Percentiles rank a stretch among this genome's conserved stretches.
Conservation (phyloP, 2,329 filamentous ascomycete species). For the Acrodontium crateriforme region DNA sequence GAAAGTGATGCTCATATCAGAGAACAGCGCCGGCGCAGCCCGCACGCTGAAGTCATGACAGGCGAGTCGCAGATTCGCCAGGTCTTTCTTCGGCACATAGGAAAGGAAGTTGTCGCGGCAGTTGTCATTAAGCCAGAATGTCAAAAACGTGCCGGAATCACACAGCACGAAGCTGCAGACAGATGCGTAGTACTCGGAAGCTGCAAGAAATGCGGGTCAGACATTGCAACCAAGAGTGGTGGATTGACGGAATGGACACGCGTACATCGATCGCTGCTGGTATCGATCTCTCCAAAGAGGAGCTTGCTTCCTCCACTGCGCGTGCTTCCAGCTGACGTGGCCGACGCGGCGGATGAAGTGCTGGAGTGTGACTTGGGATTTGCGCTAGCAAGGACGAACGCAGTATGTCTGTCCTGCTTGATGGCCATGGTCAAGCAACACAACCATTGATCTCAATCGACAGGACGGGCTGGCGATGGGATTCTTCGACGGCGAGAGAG, state of each 20-base stretch:
- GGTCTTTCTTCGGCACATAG: constrained; percentile 27
- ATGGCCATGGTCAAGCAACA: constrained; percentile 11
- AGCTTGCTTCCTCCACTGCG: constrained; percentile 25
- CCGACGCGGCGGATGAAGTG: constrained; percentile 18
- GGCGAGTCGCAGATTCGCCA: constrained; percentile 44
- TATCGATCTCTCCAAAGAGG: constrained; percentile 38
- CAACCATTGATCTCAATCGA: constrained; percentile 10
- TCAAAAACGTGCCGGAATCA: constrained; percentile 34
- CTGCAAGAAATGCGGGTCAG: constrained; percentile 16
- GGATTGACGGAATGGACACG: constrained; percentile 1
- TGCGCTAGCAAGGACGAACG: constrained; percentile 5
- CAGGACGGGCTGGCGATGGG: constrained; percentile 4
- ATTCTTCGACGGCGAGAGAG: not conserved
- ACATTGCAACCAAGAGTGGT: constrained; percentile 5
- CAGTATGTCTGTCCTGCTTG: constrained; percentile 14
- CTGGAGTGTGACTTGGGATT: constrained; percentile 14
- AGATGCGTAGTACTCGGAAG: constrained; percentile 31
- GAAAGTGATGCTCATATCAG: constrained; percentile 56
- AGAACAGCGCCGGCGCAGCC: constrained; percentile 56
- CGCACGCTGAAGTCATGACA: constrained; percentile 58
- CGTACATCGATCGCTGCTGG: constrained; percentile 27
- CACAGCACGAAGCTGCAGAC: constrained; percentile 37
- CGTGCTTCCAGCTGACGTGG: constrained; percentile 21
- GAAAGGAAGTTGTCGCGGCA: constrained; percentile 33
- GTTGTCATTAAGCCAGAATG: constrained; percentile 35